Base-by-base conservation (phyloP, 2,329 filamentous ascomycete genomes). In the Coniochaeta prunicola region DNA sequence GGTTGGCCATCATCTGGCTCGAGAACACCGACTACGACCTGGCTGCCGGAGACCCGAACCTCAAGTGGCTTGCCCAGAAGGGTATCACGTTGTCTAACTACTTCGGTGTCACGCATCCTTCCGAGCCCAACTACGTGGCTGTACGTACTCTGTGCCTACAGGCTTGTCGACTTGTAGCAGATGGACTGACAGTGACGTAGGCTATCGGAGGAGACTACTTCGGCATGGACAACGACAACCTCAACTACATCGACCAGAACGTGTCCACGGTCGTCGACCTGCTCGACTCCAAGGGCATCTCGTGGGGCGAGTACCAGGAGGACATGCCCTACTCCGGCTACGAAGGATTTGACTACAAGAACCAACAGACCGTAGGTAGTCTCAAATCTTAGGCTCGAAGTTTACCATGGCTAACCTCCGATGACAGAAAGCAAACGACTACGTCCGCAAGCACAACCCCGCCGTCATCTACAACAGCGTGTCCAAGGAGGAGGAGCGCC, bases 371-470 rank as follows among this genome's bases (percentile, higher is more conserved):
- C 2, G 45, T 50, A 30, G 13, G 45, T 12, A 5, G 3, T 9
- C 6, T 15, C 34, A 8, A 21, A 8, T 26, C 30, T 26, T 21
- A 48, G 19, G 3, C 28, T 12, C 19, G 13, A 15, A n/a, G 3
- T 10, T n/a, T 5, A 5, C 19, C 13, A 10, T 30, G 26, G n/a
- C 45, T 50, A 50, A 50, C 45, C 7, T n/a, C 36, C 40, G 13
- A 13, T 24, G 13, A 21, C 45, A 50, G 45, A 81, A 82, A 31
- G 79, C 81, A 55, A 89, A 92, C 66, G 84, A 88, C 74, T 94
- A 94, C 69, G 89, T 93, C 8, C 86, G 91, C 68, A 93, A 94
- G 75, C 90, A 94, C 76, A 91, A 92, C 72, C 77, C 82, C 54
- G 73, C 79, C 17, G 75, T 92, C 59, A 76, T 88, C 58, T 90